Evolutionary conservation across 2,329 filamentous ascomycete species (phyloP), one percentile per base, ranked within the genome.

Genomic region (Tolypocladium album): DNA sequence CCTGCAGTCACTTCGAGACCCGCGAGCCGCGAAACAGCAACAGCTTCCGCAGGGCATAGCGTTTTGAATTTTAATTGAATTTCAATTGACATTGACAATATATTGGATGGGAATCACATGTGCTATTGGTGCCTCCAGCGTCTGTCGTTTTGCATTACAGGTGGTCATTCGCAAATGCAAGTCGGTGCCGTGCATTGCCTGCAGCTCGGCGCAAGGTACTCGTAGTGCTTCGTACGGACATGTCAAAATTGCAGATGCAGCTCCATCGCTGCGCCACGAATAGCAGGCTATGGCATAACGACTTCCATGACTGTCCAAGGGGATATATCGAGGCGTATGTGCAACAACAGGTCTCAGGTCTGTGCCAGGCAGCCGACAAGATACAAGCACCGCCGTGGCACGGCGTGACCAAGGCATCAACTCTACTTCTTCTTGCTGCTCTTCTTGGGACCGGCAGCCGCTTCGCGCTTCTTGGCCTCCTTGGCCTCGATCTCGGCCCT

Each of bases 391-490:
- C n/a, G 50, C 50, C 50, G 15, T 13, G 27, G 27, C 27, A 17
- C 27, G 6, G 15, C 34, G 27, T 8, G 17, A 31, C 50, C 47
- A 62, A 15, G 8, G 47, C 38, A 40, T 40, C 50, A 42, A 47
- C 38, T 64, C 70, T 63, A 76, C 67, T 75, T 76, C 70, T 78
- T 80, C 73, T 82, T 82, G 63, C 71, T 74, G 13, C 68, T 67
- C 68, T 82, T 82, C 72, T 79, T 79, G 53, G 70, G 76, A 17
- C 78, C 80, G 53, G 81, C 69, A 9, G 81, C 81, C 9, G 78
- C 77, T 69, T 79, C 79, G 36, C 82, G 79, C 71, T 76, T 77
- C 76, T 82, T 83, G 53, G 81, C 79, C 70, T 85, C 81, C 66
- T 72, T 79, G 2, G 78, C 79, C 47, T 84, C 81, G 40, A 83